A percentile compares a stretch with the other conserved stretches of the same genome.
These are phyloP conservation scores for Tardiomyces depauwii DNA, from an alignment of 1,139 yeast species.

Conservation along the genomic window DNA sequence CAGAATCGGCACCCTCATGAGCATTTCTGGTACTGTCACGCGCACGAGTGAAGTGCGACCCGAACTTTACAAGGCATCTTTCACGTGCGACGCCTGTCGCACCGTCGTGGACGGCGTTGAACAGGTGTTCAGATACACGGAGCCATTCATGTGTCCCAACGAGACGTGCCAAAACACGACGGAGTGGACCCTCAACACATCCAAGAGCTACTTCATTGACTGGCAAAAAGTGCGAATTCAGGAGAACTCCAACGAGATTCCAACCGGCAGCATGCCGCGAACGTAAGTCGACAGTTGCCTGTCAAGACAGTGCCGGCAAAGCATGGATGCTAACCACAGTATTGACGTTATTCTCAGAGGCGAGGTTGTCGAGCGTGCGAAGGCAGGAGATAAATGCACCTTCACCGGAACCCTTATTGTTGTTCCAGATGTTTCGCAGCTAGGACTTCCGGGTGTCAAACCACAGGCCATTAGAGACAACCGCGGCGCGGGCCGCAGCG, in stretches of 20 bases:
- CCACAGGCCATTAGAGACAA: conserved; percentile 72
- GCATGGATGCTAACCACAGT: background rate
- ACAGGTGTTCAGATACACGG: conserved; percentile 88
- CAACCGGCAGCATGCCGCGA: conserved; percentile 98
- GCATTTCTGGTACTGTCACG: conserved; percentile 92
- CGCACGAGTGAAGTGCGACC: conserved; percentile 97
- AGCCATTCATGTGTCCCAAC: conserved; percentile 84
- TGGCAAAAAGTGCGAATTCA: conserved; percentile 97
- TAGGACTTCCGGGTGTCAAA: conserved; percentile 94
- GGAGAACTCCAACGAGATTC: conserved; percentile 91
- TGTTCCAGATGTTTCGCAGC: conserved; percentile 87
- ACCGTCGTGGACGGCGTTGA: conserved; percentile 84
- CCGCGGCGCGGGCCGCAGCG: conserved; percentile 43
- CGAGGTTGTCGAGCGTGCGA: conserved; percentile 90
- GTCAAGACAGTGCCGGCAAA: background rate
- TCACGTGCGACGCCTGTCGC: conserved; percentile 82
- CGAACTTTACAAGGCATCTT: conserved; percentile 77
- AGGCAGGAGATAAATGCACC: conserved; percentile 94
- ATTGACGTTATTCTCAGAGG: conserved; percentile 89
- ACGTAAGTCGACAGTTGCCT: conserved; percentile 28
- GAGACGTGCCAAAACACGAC: conserved; percentile 83
- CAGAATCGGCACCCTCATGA: conserved; percentile 72
- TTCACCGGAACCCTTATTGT: conserved; percentile 96
- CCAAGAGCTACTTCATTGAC: conserved; percentile 82
- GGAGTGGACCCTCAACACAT: conserved; percentile 71